A percentile compares a stretch with the other conserved stretches of the same genome.
Conservation (phyloP, 2,329 filamentous ascomycete species). For the Trichophyton verrucosum region DNA sequence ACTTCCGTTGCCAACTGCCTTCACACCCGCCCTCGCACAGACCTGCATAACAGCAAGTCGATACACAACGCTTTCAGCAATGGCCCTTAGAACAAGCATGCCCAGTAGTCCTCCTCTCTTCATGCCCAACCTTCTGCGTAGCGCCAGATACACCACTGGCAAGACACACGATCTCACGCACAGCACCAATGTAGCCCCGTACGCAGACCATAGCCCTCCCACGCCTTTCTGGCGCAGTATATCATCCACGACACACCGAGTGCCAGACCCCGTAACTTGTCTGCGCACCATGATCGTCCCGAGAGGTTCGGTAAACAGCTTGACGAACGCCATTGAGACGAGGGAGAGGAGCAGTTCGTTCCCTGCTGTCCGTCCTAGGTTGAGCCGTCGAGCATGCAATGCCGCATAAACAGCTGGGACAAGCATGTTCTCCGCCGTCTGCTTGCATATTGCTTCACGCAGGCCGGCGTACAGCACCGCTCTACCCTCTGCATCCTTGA, state of each 20-base stretch:
- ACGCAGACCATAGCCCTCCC: constrained; percentile 74
- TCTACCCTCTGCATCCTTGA: constrained; percentile 33
- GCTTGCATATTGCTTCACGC: constrained; percentile 52
- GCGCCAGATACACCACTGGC: constrained; percentile 64
- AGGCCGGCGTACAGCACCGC: constrained; percentile 58
- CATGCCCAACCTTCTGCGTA: constrained; percentile 30
- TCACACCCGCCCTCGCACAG: not conserved
- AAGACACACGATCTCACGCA: constrained; percentile 80
- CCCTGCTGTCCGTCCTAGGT: too few relatives aligned
- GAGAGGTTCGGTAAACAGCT: not conserved
- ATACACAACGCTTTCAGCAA: not conserved
- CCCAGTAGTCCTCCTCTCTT: not conserved
- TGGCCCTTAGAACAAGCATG: not conserved
- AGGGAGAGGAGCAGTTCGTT: not conserved
- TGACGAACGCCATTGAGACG: not conserved
- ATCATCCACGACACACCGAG: not conserved
- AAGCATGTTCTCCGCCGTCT: constrained; percentile 26
- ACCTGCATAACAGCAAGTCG: not conserved
- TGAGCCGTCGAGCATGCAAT: not conserved
- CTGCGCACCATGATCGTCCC: not conserved
- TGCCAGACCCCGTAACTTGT: not conserved
- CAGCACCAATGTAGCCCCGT: constrained; percentile 65
- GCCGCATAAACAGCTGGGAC: not conserved
- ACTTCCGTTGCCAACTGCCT: not conserved
- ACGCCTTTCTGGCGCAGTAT: constrained; percentile 58